Conservation (phyloP, 768 basidiomycete species). For the Serpula lacrymans region DNA sequence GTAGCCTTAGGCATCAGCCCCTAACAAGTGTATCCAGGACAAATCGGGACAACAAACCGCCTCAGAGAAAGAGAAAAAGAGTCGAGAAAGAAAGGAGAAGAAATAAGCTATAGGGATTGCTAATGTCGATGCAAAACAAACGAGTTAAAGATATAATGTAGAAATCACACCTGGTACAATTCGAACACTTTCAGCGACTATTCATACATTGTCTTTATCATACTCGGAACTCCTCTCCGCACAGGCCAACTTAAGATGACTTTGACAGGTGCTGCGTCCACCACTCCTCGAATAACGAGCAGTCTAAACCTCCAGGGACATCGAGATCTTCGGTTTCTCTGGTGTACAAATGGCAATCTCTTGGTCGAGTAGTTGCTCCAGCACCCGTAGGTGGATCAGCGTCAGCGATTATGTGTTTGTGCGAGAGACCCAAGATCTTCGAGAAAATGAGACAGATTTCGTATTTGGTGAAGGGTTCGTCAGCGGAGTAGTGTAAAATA, state of each 20-base stretch:
- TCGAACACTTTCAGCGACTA: too few relatives aligned
- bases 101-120: too few relatives aligned
- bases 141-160: too few relatives aligned
- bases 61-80: too few relatives aligned
- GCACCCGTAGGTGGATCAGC: conserved; percentile 58
- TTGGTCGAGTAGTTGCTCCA: conserved; percentile 73
- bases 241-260: too few relatives aligned
- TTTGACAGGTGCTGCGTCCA: conserved; percentile 55
- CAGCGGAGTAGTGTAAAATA: conserved; percentile 83
- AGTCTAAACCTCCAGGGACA: conserved; percentile 53
- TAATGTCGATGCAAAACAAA: too few relatives aligned
- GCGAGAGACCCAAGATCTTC: conserved; percentile 63
- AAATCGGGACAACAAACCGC: too few relatives aligned
- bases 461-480: conserved; percentile 88
- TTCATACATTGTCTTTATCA: too few relatives aligned
- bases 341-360: conserved; percentile 76
- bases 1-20: background rate
- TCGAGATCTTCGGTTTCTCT: conserved; percentile 69
- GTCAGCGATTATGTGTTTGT: conserved; percentile 73
- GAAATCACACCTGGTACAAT: too few relatives aligned
- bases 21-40: background rate
- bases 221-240: too few relatives aligned
- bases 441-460: conserved; percentile 84
- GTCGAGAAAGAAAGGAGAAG: too few relatives aligned
- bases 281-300: conserved; percentile 80